Base-by-base conservation (phyloP, 805 yeast species). In the Brettanomyces bruxellensis region DNA sequence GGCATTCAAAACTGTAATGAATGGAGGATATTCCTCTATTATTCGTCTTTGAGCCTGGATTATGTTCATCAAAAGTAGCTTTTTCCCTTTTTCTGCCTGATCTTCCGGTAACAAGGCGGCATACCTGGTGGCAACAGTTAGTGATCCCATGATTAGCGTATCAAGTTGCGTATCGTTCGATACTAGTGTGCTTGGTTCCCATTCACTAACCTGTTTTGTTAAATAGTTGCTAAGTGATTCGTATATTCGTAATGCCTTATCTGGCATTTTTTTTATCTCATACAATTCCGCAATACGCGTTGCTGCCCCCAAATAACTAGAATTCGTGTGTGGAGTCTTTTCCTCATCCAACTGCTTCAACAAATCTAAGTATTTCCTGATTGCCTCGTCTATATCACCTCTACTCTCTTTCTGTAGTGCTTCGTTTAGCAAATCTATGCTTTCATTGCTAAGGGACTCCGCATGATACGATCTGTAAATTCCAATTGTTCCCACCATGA, bases 241-340 rank as follows among this genome's bases (percentile, higher is more conserved):
- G 48, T 62, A 62, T 12, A 60, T 50, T 2, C 48, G 49, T 30
- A 53, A 41, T 2, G 66, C 62, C 39, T 57, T 60, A 41, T 58
- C 59, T 36, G 49, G 52, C n/a, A 55, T 43, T 7, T 51, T 55
- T 14, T 54, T 24, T 25, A 47, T 49, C 44, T 88, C 96, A 60
- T 77, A 85, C 82, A 86, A 80, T 56, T 88, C 95, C 12, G 84
- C 95, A 35, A 86, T 69, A 56, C 89, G 86, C 61, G 89, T 68
- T 58, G 87, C 90, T 41, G 88, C 75, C 0, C 96, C 95, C 0
- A 96, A 87, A 61, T 84, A 89, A 58, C 86, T 93, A 59, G 86
- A 93, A 43, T 78, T 68, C 36, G 83, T 55, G 6, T 72, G 73
- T 49, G 76, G 75, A 57, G 83, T 57, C 0, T 69, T 71, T 40